Percentiles rank a stretch among this genome's conserved stretches.
phyloP scores from a whole-genome alignment of 345 rosid species.

The Luvunga scandens region DNA sequence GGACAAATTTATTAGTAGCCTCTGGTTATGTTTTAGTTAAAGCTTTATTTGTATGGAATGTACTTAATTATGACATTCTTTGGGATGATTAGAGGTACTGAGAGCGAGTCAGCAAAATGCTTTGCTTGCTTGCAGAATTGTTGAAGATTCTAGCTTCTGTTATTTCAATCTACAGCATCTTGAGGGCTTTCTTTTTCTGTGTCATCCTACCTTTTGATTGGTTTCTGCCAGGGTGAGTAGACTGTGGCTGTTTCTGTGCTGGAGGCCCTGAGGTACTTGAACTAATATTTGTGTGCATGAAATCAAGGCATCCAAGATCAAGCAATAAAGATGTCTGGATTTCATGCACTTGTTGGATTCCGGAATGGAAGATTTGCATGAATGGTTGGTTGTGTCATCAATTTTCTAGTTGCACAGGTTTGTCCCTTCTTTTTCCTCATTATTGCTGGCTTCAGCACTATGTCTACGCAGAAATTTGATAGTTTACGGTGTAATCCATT shows the following conservation, averaged over 20 bases:
- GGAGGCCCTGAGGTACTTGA: neutral
- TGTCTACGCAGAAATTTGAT: neutral
- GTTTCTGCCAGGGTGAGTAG: neutral
- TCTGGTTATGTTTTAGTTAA: neutral
- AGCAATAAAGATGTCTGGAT: neutral
- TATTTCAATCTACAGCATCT: neutral
- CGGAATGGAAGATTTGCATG: neutral
- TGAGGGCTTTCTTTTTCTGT: neutral
- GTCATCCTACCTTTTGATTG: neutral
- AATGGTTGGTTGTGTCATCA: neutral
- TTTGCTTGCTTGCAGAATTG: neutral
- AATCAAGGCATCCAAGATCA: slow-evolving; percentile 1
- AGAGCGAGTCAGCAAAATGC: neutral
- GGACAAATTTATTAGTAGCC: too few relatives aligned
- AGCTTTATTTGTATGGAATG: neutral
- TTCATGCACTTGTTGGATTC: neutral
- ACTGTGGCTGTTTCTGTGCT: neutral
- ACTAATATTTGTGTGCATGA: slow-evolving; percentile 1
- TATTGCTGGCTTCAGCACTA: neutral
- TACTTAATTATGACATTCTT: neutral
- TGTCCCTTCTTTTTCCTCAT: neutral
- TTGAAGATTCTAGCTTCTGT: neutral
- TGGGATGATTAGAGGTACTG: neutral
- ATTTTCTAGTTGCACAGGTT: neutral
- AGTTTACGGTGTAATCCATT: neutral